Evolutionary conservation across 768 basidiomycete species (phyloP), one percentile per base, ranked within the genome.

Genomic region (Tricholomella constricta): DNA sequence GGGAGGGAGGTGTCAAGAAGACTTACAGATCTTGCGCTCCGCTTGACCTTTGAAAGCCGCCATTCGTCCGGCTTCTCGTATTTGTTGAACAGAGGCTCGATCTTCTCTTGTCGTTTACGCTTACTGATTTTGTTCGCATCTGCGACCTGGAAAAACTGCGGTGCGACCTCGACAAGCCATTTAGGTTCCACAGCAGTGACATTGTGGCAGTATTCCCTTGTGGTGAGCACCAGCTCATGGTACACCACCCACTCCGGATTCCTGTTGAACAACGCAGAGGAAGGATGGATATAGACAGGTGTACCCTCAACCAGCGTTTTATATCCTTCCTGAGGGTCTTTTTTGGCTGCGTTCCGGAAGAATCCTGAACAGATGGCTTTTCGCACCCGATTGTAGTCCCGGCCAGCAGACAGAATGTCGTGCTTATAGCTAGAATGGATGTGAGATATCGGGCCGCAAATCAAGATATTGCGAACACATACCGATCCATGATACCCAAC

Each of bases 271-370:
- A 99, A 77, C 5, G 94, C 91, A 2, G 94, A 95, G 2, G 96
- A 96, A 0, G 94, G 97, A 72, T 99, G 97, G 49, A 99, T 94
- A 71, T 96, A 98, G 45, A 99, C 95, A 0, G 96, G 97, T n/a
- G 97, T 98, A 29, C 94, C 94, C 71, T 97, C 94, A 3, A 94
- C 91, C 10, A 96, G 84, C 0, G 94, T 96, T 72, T 98, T 99
- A 79, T 98, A 99, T 6, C 97, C 96, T 68, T 98, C 96, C 65
- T 94, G 92, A 4, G 92, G 91, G 65, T 95, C 96, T 71, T 99
- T 99, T 78, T 99, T 99, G 23, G 97, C 97, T 1, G 97, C 95
- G 65, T 98, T 90, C 10, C 95, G 83, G 85, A 99, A 99, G 75
- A 91, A 98, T 15, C 97, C 96, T 20, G 93, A 94, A 67, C 94